phyloP scores from a whole-genome alignment of 192 early-diverging fungal genomes.

The Linnemannia hyalina region DNA sequence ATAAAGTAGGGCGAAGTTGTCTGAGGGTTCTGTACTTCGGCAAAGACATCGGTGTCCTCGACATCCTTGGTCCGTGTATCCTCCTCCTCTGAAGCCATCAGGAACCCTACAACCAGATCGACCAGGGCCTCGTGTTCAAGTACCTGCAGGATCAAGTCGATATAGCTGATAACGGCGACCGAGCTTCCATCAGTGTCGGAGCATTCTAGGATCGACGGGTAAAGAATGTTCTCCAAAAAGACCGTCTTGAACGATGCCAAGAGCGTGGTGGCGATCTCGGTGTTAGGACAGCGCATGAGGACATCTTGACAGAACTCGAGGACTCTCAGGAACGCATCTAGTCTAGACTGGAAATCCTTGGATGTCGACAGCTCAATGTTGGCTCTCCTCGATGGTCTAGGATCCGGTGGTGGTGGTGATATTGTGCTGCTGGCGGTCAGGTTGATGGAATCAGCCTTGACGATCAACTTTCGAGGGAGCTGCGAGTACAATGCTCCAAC shows the following conservation, averaged over 20 bases:
- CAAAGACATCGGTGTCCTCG: slow-evolving; percentile 52
- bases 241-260: slow-evolving; percentile 78
- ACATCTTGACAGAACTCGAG: slow-evolving; percentile 83
- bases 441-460: slow-evolving; percentile 54
- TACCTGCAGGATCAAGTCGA: slow-evolving; percentile 84
- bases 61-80: slow-evolving; percentile 12
- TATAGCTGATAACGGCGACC: slow-evolving; percentile 89
- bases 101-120: slow-evolving; percentile 80
- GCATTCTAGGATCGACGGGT: slow-evolving; percentile 86
- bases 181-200: slow-evolving; percentile 95
- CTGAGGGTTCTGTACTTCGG: slow-evolving; percentile 60
- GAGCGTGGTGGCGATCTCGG: slow-evolving; percentile 67
- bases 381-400: slow-evolving; percentile 35
- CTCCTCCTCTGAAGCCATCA: slow-evolving; percentile 78
- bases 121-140: slow-evolving; percentile 83
- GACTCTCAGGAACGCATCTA: slow-evolving; percentile 76
- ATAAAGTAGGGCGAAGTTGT: slow-evolving; percentile 69
- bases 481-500: slow-evolving; percentile 93
- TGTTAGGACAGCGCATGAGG: slow-evolving; percentile 75
- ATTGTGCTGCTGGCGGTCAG: slow-evolving; percentile 4
- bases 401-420: slow-evolving; percentile 29
- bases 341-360: slow-evolving; percentile 70
- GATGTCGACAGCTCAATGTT: slow-evolving; percentile 71
- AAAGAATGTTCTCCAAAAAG: slow-evolving; percentile 89
- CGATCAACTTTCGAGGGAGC: slow-evolving; percentile 82